These are phyloP conservation scores for Beta corolliflora DNA, from an alignment of 179 eudicot species.

Conservation along the genomic window DNA sequence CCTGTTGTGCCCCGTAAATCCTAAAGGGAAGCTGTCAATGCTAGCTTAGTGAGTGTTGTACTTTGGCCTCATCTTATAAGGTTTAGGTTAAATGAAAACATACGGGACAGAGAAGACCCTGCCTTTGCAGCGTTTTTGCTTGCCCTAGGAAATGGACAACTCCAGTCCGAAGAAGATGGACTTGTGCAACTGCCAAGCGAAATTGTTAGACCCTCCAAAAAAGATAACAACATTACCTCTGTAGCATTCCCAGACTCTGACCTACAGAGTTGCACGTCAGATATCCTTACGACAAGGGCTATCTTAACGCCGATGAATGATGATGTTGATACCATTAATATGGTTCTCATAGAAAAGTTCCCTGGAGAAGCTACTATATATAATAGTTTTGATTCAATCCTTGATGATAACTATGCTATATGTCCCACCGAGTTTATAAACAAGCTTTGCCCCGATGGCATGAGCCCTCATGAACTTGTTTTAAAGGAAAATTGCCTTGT, in stretches of 20 bases:
- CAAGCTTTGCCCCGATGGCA: constrained; percentile 5
- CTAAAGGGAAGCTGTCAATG: too few relatives aligned
- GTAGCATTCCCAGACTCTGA: neutral
- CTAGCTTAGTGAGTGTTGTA: too few relatives aligned
- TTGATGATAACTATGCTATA: neutral
- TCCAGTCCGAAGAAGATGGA: neutral
- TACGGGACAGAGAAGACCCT: neutral
- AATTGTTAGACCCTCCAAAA: neutral
- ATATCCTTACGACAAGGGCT: neutral
- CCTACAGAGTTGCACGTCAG: neutral
- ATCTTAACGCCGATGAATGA: constrained; percentile 12
- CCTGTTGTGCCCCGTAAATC: too few relatives aligned
- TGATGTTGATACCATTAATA: neutral
- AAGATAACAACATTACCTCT: neutral
- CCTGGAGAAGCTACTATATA: neutral
- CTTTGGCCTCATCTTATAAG: too few relatives aligned
- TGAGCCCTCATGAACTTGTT: constrained; percentile 2
- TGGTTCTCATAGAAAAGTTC: neutral
- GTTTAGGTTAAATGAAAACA: too few relatives aligned
- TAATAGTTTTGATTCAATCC: neutral
- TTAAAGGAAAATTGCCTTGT: neutral
- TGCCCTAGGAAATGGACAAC: constrained; percentile 24
- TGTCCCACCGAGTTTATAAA: constrained; percentile 14
- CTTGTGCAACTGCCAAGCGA: neutral
- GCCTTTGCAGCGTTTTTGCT: constrained; percentile 15